phyloP scores from a whole-genome alignment of 257 asterid species.

The Nyctanthes arbortristis region DNA sequence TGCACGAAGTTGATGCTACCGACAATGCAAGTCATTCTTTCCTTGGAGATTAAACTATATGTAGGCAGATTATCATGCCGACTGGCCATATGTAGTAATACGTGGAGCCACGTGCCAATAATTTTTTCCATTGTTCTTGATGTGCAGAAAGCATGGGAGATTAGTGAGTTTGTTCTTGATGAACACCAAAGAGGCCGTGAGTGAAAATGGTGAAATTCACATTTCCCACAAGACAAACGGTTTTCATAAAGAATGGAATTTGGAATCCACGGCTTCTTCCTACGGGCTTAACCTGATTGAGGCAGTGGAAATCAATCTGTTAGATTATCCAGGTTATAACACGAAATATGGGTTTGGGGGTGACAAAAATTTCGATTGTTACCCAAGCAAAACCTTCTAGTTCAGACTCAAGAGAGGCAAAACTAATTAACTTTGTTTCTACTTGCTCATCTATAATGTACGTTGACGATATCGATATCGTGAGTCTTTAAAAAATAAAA shows the following conservation, averaged over 20 bases:
- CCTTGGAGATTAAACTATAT: slow-evolving; percentile 14
- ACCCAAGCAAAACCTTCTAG: slow-evolving; percentile 22
- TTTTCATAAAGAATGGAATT: slow-evolving; percentile 11
- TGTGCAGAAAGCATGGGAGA: slow-evolving; percentile 30
- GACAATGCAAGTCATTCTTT: slow-evolving; percentile 11
- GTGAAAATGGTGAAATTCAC: slow-evolving; percentile 19
- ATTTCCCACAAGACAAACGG: too few species aligned
- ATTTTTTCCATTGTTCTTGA: too few species aligned
- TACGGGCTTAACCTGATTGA: slow-evolving; percentile 13
- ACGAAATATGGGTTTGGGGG: slow-evolving; percentile 30
- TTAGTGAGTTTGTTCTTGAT: too few species aligned
- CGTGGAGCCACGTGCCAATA: too few species aligned
- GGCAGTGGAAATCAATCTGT: neutral
- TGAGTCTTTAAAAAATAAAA: too few species aligned
- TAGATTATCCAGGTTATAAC: slow-evolving; percentile 16
- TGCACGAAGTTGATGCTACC: slow-evolving; percentile 32
- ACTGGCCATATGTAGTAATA: too few species aligned
- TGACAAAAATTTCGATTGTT: slow-evolving; percentile 13
- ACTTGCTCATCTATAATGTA: too few species aligned
- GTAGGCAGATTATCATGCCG: too few species aligned
- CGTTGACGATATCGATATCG: too few species aligned
- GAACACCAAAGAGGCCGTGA: slow-evolving; percentile 31
- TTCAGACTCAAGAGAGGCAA: slow-evolving; percentile 3
- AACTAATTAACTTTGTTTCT: too few species aligned
- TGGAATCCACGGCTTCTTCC: neutral